Base-by-base conservation (phyloP, 257 asterid genomes). In the Paraleonurus japonicus region DNA sequence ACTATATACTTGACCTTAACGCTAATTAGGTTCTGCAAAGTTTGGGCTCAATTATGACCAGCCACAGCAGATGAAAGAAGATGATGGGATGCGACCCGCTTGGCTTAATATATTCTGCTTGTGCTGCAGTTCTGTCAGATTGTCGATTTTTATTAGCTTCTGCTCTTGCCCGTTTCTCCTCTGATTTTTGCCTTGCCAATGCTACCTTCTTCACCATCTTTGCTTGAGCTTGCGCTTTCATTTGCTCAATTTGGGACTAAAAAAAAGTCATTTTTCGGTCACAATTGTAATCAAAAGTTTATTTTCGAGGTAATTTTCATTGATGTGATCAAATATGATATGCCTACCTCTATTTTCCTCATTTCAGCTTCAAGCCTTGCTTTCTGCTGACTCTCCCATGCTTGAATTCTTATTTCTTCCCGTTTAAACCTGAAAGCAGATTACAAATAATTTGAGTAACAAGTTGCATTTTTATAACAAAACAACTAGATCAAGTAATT, bases 301-400 rank as follows among this genome's bases (percentile, higher is more conserved):
- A 11, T 54, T 67, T 16, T 20, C 17, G 2, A 15, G 15, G 19
- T 59, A 7, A 2, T 47, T 47, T 13, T 26, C 13, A 7, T 45
- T 19, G 5, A 39, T 35, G 37, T 4, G 37, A 6, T 4, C 7
- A 32, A 32, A 23, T 59, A 30, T 15, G 45, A 65, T 35, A 30
- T 48, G 13, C 13, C 9, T 65, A 91, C 98, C 99, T 94, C 99
- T 22, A 83, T 84, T 81, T 88, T 92, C 90, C 97, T 92, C 95
- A 89, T 89, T 81, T 95, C 99, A 68, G 95, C 96, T 75, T 95
- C 97, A 48, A 92, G 94, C 84, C 79, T 92, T 41, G 94, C 93
- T 84, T 89, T 92, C 85, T 88, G 92, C 83, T 85, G 92, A 78
- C 92, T 89, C 86, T 95, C 98, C 98, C 99, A 95, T 45, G 95